These are phyloP conservation scores for Jamesozyma spencerorum DNA, from an alignment of 805 yeast genomes.

Conservation along the genomic window DNA sequence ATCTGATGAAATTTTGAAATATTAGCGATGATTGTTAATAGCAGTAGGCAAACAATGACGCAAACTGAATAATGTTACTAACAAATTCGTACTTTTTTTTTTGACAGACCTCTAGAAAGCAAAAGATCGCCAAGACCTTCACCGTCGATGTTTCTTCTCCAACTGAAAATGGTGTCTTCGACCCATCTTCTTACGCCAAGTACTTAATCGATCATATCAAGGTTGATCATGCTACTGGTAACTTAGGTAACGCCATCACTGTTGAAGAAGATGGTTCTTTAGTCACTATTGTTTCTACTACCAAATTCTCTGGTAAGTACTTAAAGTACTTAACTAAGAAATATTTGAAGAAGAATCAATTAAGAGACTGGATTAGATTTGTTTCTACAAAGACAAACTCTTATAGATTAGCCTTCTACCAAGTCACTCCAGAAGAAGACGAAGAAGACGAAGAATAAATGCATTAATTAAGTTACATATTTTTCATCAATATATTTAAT, in stretches of 20 bases:
- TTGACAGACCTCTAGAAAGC: constrained; percentile 69
- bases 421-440: constrained; percentile 80
- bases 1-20: neutral
- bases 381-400: constrained; percentile 91
- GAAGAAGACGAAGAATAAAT: constrained; percentile 69
- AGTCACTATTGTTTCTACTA: constrained; percentile 77
- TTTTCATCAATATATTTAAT: neutral
- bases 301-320: constrained; percentile 99
- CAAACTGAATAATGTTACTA: constrained; percentile 3
- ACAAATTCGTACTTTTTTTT: constrained; percentile 8
- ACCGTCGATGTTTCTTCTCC: constrained; percentile 95
- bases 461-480: constrained; percentile 8
- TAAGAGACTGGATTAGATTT: constrained; percentile 99
- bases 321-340: constrained; percentile 98
- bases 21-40: constrained; percentile 31
- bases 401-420: constrained; percentile 98
- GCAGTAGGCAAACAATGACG: constrained; percentile 27
- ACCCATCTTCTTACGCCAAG: constrained; percentile 95
- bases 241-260: constrained; percentile 91
- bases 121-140: constrained; percentile 78
- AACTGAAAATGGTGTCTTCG: constrained; percentile 94
- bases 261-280: constrained; percentile 84
- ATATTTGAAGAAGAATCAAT: constrained; percentile 99
- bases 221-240: constrained; percentile 93
- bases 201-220: constrained; percentile 98